Evolutionary conservation across 1,284 basidiomycete species (phyloP).

Genomic region (Tilletia caries): DNA sequence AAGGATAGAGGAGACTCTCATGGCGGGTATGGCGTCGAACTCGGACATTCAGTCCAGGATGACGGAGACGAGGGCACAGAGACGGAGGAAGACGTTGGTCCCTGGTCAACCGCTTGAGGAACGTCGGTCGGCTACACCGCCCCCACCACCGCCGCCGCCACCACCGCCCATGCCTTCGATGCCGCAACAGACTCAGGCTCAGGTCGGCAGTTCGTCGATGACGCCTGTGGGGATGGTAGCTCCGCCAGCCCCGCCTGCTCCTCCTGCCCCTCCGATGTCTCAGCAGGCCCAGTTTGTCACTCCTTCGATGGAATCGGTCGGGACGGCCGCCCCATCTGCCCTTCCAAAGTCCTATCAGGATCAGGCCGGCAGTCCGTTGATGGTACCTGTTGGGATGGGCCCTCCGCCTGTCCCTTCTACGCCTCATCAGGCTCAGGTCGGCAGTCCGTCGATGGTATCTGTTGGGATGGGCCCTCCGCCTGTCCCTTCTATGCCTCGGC

Average conservation of each 20-base stretch:
- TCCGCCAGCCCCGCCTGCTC: too few relatives aligned
- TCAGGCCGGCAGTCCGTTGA: too few relatives aligned
- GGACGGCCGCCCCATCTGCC: slow-evolving; percentile 22
- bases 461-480: not conserved
- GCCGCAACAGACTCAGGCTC: not conserved
- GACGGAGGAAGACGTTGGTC: slow-evolving; percentile 19
- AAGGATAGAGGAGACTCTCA: slow-evolving; percentile 46
- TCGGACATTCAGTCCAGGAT: slow-evolving; percentile 45
- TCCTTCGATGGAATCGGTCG: too few relatives aligned
- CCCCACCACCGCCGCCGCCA: slow-evolving; percentile 20
- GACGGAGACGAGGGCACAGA: slow-evolving; percentile 44
- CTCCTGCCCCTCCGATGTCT: not conserved
- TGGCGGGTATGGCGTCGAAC: slow-evolving; percentile 49
- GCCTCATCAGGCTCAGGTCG: too few relatives aligned
- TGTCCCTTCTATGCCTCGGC: not conserved
- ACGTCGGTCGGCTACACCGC: slow-evolving; percentile 24
- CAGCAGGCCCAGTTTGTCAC: not conserved
- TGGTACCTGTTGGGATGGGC: too few relatives aligned
- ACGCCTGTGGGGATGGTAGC: not conserved
- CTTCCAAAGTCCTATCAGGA: too few relatives aligned
- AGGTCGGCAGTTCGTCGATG: too few relatives aligned
- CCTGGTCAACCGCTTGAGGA: not conserved
- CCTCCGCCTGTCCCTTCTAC: too few relatives aligned
- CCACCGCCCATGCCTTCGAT: not conserved
- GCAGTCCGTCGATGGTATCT: too few relatives aligned